phyloP scores from a whole-genome alignment of 2,329 filamentous ascomycete species.

The Paraconiothyrium sp. region DNA sequence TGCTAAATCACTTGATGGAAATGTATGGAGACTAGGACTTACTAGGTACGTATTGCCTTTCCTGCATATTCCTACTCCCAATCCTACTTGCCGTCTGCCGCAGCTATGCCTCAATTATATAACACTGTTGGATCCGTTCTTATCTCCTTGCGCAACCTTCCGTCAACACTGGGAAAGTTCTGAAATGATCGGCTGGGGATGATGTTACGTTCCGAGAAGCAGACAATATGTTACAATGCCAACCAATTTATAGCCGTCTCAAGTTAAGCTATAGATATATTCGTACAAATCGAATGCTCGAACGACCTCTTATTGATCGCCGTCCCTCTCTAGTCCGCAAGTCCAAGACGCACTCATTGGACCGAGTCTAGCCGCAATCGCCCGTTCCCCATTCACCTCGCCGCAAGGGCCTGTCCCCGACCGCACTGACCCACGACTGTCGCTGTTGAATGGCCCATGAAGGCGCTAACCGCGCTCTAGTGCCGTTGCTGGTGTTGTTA shows the following conservation, averaged over 20 bases:
- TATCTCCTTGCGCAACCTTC: too few relatives aligned
- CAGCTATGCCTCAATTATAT: not conserved
- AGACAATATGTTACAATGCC: too few relatives aligned
- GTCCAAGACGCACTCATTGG: not conserved
- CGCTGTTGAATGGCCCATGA: not conserved
- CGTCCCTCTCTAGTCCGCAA: not conserved
- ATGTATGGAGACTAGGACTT: constrained; percentile 38
- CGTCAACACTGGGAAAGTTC: too few relatives aligned
- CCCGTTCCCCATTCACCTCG: constrained; percentile 1
- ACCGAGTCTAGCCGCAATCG: not conserved
- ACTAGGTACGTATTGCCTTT: not conserved
- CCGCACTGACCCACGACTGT: not conserved
- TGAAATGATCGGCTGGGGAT: too few relatives aligned
- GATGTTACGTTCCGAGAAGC: too few relatives aligned
- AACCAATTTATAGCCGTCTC: too few relatives aligned
- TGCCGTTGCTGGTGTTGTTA: not conserved
- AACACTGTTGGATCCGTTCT: not conserved
- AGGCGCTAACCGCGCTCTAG: constrained; percentile 7
- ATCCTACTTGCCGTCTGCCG: not conserved
- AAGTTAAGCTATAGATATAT: too few relatives aligned
- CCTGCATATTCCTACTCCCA: not conserved
- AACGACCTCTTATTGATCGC: not conserved
- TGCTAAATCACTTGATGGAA: constrained; percentile 47
- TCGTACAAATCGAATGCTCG: too few relatives aligned
- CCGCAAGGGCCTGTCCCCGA: not conserved